Base-by-base conservation (phyloP, 2,329 filamentous ascomycete genomes). In the Xylariaceae sp. region DNA sequence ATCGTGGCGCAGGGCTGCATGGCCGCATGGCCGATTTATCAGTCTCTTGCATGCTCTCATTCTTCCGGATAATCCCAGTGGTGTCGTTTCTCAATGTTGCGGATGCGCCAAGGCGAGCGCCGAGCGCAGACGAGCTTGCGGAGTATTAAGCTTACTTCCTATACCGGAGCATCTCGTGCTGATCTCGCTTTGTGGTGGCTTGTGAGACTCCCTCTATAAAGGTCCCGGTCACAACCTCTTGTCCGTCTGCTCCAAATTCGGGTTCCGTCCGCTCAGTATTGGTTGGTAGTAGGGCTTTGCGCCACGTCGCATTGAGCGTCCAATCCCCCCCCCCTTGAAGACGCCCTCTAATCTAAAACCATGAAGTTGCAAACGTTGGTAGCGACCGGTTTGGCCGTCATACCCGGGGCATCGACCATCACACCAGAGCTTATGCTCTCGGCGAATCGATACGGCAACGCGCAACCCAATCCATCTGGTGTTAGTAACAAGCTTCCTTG, bases 381-480 rank as follows among this genome's bases (percentile, higher is more conserved):
- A 54, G 60, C 57, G 48, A 63, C 61, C 53, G 64, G 59, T 47
- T 45, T 67, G 55, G 64, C 66, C 55, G 39, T 63, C 45, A 46
- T 67, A 60, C 63, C 65, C 40, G 57, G 53, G n/a, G 65, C 57
- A 8, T 52, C 63, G 27, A 67, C 66, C 12, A 65, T 70, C 50
- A 69, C 65, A 41, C 66, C 67, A 2, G 64, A 69, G 61, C 42
- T 46, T 26, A 66, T 70, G 68, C 62, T 70, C n/a, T 57, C 65
- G 3, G 67, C 68, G 29, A 69, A 69, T 35, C 66, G 67, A 44
- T 70, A 70, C 51, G 62, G 65, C 43, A 64, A 55, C 51, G 68
- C 68, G 12, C 46, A 60, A 44, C 67, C 68, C 29, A 70, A 70
- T 37, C 68, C 68, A 5, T 66, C 66, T 53, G 68, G 68, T 53